Evolutionary conservation across 106 monocot genomes (phyloP).

Genomic region (Cymbidium sinense): DNA sequence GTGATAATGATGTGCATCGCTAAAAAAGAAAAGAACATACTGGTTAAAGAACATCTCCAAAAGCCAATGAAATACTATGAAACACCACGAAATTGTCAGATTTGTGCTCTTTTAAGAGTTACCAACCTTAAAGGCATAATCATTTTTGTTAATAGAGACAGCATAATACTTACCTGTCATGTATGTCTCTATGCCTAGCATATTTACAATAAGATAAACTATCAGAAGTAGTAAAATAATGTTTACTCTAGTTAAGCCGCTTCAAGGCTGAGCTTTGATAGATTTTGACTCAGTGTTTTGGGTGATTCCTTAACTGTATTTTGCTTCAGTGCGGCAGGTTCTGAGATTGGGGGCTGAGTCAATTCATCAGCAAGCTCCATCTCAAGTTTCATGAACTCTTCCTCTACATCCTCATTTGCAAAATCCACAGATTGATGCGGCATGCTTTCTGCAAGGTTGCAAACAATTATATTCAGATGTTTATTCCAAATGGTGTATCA

Average conservation of each 20-base stretch:
- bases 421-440: conserved; percentile 29
- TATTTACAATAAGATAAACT: background rate
- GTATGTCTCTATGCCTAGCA: background rate
- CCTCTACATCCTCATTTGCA: conserved; percentile 60
- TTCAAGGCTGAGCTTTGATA: conserved; percentile 52
- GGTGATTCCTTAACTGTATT: conserved; percentile 15
- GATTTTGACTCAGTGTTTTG: conserved; percentile 28
- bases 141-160: background rate
- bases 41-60: no score
- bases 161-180: background rate
- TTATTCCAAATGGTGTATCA: background rate
- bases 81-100: no score
- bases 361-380: conserved; percentile 35
- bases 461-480: background rate
- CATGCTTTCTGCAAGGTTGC: conserved; percentile 32
- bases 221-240: background rate
- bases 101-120: no score
- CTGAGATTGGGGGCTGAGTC: background rate
- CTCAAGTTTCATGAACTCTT: conserved; percentile 65
- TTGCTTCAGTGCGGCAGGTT: conserved; percentile 5
- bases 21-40: no score
- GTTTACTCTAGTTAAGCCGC: conserved; percentile 6
- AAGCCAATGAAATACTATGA: no score
- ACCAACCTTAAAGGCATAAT: background rate
- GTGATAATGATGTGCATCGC: no score